Evolutionary conservation across 495 filamentous ascomycete genomes (phyloP), one percentile per base, ranked within the genome.

Genomic region (Filosporella fistucella): DNA sequence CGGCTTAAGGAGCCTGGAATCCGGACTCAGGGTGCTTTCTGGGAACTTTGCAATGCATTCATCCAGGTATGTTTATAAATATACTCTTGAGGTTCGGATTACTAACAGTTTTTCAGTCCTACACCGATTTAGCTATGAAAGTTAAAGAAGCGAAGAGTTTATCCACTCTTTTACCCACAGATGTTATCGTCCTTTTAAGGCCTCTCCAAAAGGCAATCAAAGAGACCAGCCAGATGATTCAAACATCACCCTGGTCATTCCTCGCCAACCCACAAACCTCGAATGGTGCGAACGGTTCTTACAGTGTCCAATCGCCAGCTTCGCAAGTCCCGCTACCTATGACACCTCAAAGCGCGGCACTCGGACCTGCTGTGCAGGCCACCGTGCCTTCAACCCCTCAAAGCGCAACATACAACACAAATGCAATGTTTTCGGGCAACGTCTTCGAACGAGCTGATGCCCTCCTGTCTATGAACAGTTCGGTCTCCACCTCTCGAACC

Each of bases 361-460:
- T 95, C 3, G 89, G 89, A 4, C 86, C 89, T 7, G 90, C 90
- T 29, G 88, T 88, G 13, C 88, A 93, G 61, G 89, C 90, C 2
- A 96, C 90, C 1, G 82, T 95, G 16, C 88, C 89, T 23, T 85
- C 82, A 8, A 89, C 85, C 0, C 86, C 86, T 20, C 81, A 80
- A 44, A 86, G 78, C 63, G 80, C 75, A 3, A 24, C 51, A 6
- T 86, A 84, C 58, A 20, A 38, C 16, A n/a, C n/a, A n/a, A 75
- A 80, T 49, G 71, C 72, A 22, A 80, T 80, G 41, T 87, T 88
- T 52, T 71, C 68, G 21, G 82, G 84, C 4, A 81, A 85, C 48
- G 81, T 88, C 3, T 89, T 86, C 62, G 81, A 89, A 58, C 71
- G 86, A 23, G 83, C 86, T 0, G 86, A 91, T 47, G 71, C 81